phyloP scores from a whole-genome alignment of 2,329 filamentous ascomycete species.

The Botrytis fabae region DNA sequence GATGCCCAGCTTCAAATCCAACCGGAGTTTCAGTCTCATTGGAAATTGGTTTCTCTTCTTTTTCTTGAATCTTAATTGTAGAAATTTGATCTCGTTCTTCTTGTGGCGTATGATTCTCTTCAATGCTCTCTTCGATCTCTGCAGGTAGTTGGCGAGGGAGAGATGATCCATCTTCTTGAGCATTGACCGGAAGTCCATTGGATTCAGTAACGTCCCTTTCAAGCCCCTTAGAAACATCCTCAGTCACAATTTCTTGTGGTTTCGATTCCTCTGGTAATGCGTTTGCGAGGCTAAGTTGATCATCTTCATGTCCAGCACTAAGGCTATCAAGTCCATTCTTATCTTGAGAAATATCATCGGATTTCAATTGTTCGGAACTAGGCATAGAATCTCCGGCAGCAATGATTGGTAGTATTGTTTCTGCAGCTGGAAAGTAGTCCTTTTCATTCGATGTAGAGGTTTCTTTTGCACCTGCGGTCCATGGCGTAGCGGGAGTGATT shows the following conservation, averaged over 20 bases:
- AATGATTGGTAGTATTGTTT: constrained; percentile 25
- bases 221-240: constrained; percentile 15
- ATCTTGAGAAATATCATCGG: constrained; percentile 16
- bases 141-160: constrained; percentile 30
- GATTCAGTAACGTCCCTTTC: constrained; percentile 4
- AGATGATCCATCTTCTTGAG: constrained; percentile 25
- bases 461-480: constrained; percentile 20
- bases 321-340: constrained; percentile 30
- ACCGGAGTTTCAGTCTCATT: constrained; percentile 23
- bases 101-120: constrained; percentile 28
- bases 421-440: constrained; percentile 26
- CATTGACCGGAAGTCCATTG: constrained; percentile 21
- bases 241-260: constrained; percentile 13
- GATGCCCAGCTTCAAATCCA: constrained; percentile 31
- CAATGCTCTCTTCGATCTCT: constrained; percentile 31
- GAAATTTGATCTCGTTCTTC: not conserved
- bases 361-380: constrained; percentile 18
- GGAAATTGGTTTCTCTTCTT: constrained; percentile 14
- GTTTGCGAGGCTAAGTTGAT: constrained; percentile 37
- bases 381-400: constrained; percentile 28
- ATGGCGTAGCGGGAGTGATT: constrained; percentile 31
- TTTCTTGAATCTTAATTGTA: not conserved
- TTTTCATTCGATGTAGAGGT: constrained; percentile 3
- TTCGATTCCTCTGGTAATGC: constrained; percentile 36
- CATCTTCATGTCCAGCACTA: constrained; percentile 32